These are phyloP conservation scores for Agrostemma githago DNA, from an alignment of 148 eudicot genomes.

Conservation along the genomic window DNA sequence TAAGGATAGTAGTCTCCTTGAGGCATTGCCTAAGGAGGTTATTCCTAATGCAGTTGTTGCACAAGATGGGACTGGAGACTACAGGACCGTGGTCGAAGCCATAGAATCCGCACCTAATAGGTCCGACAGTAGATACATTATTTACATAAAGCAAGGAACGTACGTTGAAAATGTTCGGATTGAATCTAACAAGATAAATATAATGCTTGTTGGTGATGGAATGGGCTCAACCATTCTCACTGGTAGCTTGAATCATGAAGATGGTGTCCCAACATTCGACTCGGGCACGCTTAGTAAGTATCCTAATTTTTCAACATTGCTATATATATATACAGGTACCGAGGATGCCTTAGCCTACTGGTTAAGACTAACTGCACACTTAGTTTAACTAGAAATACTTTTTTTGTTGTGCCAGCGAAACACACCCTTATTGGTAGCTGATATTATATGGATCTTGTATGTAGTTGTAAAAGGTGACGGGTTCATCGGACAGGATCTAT, in stretches of 20 bases:
- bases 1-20: not conserved
- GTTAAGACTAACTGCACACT: too few relatives aligned
- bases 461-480: not conserved
- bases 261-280: conserved; percentile 24
- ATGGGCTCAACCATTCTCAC: conserved; percentile 42
- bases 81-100: conserved; percentile 43
- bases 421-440: not conserved
- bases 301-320: not conserved
- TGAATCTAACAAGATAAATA: not conserved
- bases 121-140: conserved; percentile 27
- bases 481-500: not conserved
- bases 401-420: too few relatives aligned
- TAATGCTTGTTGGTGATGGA: conserved; percentile 54
- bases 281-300: conserved; percentile 47
- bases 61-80: conserved; percentile 51
- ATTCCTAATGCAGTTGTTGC: conserved; percentile 48
- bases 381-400: too few relatives aligned
- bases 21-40: not conserved
- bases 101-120: conserved; percentile 26
- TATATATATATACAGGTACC: too few relatives aligned
- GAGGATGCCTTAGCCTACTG: too few relatives aligned
- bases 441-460: not conserved
- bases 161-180: conserved; percentile 39
- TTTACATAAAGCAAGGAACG: conserved; percentile 44
- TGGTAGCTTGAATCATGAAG: conserved; percentile 35